Percentiles rank a stretch among this genome's conserved stretches.
Conservation (phyloP, 805 yeast species). For the Ogataea zsoltii region DNA sequence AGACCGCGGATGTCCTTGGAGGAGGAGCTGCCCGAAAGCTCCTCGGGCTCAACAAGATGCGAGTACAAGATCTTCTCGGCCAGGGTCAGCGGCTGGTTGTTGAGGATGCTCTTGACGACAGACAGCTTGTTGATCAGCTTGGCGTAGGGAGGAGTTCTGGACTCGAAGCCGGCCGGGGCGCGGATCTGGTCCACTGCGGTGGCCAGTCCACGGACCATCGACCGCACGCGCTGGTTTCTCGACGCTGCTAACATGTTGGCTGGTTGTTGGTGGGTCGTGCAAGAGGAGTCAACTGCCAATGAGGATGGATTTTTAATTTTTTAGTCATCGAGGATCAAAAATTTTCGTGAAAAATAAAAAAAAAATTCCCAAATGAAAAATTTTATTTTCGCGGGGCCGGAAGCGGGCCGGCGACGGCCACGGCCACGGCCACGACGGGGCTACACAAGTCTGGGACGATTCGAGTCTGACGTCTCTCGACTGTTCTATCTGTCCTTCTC, state of each 20-base stretch:
- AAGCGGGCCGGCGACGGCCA: constrained; percentile 7
- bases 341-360: constrained; percentile 5
- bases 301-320: constrained; percentile 5
- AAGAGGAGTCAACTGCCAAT: constrained; percentile 7
- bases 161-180: constrained; percentile 60
- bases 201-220: constrained; percentile 25
- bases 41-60: constrained; percentile 91
- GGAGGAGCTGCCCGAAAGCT: constrained; percentile 55
- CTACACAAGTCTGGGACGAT: too few species aligned
- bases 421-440: too few species aligned
- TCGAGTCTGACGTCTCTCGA: too few species aligned
- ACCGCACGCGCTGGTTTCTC: constrained; percentile 8
- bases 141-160: constrained; percentile 87
- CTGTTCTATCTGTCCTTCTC: too few species aligned
- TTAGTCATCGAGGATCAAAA: constrained; percentile 12
- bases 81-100: constrained; percentile 72
- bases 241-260: constrained; percentile 14
- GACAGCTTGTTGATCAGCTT: constrained; percentile 65
- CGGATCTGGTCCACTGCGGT: constrained; percentile 27
- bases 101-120: constrained; percentile 34
- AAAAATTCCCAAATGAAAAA: background rate
- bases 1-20: constrained; percentile 65
- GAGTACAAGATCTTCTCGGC: constrained; percentile 96
- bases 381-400: constrained; percentile 4
- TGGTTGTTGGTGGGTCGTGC: too few species aligned